Base-by-base conservation (phyloP, 768 basidiomycete genomes). In the Serpula lacrymans region DNA sequence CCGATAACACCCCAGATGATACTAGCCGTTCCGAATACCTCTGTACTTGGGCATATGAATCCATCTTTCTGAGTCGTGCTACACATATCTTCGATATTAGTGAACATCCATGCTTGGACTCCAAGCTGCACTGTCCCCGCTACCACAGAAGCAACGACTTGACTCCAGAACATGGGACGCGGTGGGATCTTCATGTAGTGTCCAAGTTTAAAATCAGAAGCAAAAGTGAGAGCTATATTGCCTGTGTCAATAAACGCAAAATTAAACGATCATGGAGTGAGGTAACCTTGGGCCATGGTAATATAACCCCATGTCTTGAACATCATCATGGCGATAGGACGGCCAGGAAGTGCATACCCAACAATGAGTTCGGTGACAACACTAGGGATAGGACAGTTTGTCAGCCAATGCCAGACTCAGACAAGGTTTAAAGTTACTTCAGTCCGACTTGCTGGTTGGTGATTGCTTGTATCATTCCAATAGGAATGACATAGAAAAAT, bases 1-100 rank as follows among this genome's bases (percentile, higher is more conserved):
- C 88, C 87, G 41, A 92, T 85, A 46, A 87, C 84, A 45, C 89
- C 85, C 82, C 81, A 88, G 47, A 90, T 75, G 46, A 91, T 75
- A 43, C 78, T 80, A 16, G 88, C 88, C 2, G 84, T 86, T 26
- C 84, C 85, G 58, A 90, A 89, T 6, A 87, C 82, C 45, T 80
- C 68, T 5, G 82, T 83, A 10, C 43, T 59, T 0, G 86, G 84
- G 57, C 87, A 89, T 40, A 77, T 82, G 60, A 88, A 88, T 14
- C 76, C 74, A 50, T 81, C 72, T 50, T 57, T 64, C 60, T 85
- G 78, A 34, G 66, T 47, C 6, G 65, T 57, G 9, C 48, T 49
- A 58, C 86, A 88, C 58, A 87, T 76, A 23, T 73, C 70, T 5
- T 67, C 59, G 53, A 88, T 78, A 60, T 85, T 78, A 46, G 71